These are phyloP conservation scores for Globisporangium takayamanum DNA, from an alignment of 352 stramenopile genomes.

Conservation along the genomic window DNA sequence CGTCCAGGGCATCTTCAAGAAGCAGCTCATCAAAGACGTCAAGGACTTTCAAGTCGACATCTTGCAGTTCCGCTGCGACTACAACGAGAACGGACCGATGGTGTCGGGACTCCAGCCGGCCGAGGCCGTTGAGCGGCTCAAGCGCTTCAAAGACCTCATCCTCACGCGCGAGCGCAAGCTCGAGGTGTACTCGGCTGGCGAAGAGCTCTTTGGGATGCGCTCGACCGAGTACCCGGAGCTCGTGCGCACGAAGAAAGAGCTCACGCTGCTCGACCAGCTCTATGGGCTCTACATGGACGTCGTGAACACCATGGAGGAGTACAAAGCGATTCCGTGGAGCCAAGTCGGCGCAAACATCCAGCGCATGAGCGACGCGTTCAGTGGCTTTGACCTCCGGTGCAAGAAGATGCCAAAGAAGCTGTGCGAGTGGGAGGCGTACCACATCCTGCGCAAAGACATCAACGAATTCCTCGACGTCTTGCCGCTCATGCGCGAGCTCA, in stretches of 20 bases:
- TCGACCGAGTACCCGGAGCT: conserved; percentile 74
- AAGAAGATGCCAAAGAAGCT: conserved; percentile 83
- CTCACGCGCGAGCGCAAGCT: conserved; percentile 72
- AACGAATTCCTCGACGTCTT: conserved; percentile 81
- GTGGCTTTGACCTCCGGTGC: conserved; percentile 55
- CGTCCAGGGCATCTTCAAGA: conserved; percentile 88
- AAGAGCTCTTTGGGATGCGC: conserved; percentile 88
- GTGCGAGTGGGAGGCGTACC: conserved; percentile 83
- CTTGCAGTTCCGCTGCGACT: conserved; percentile 57
- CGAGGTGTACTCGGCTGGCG: conserved; percentile 81
- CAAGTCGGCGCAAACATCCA: conserved; percentile 48
- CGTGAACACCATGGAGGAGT: conserved; percentile 64
- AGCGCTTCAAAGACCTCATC: conserved; percentile 83
- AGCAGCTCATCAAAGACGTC: conserved; percentile 85
- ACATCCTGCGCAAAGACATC: conserved; percentile 70
- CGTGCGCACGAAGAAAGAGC: conserved; percentile 84
- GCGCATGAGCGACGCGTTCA: conserved; percentile 61
- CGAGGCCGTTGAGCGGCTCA: conserved; percentile 80
- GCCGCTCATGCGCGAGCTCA: conserved; percentile 77
- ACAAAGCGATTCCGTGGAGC: conserved; percentile 50
- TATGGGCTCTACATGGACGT: conserved; percentile 89
- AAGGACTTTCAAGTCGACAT: conserved; percentile 78
- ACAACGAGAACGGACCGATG: conserved; percentile 61
- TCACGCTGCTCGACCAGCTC: conserved; percentile 79
- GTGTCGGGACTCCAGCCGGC: conserved; percentile 67